These are phyloP conservation scores for Hirschfeldia incana DNA, from an alignment of 345 rosid genomes.

Conservation along the genomic window DNA sequence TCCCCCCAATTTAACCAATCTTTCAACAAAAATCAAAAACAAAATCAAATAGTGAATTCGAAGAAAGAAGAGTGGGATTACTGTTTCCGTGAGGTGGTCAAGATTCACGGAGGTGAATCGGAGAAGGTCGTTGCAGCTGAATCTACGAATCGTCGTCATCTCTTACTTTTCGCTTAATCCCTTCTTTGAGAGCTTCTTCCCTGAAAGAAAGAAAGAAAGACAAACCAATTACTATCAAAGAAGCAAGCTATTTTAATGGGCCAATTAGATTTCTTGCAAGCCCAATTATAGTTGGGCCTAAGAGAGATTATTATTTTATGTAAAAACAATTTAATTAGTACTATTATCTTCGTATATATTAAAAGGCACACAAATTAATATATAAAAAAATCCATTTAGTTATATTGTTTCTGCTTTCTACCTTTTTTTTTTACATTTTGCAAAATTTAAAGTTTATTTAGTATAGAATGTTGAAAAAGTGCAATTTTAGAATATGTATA, in stretches of 20 bases:
- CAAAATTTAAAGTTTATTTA: too few relatives aligned
- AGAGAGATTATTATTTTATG: not conserved
- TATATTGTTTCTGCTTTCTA: too few relatives aligned
- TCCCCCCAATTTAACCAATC: not conserved
- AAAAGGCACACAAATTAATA: too few relatives aligned
- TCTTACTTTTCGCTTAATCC: slow-evolving; percentile 31
- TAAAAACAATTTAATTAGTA: too few relatives aligned
- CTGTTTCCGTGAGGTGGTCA: slow-evolving; percentile 96
- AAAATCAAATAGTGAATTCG: not conserved
- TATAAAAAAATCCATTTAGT: too few relatives aligned
- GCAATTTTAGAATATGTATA: too few relatives aligned
- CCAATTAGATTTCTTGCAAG: not conserved
- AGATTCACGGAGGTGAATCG: slow-evolving; percentile 81
- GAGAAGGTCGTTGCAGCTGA: slow-evolving; percentile 93
- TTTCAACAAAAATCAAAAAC: not conserved
- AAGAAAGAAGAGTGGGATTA: slow-evolving; percentile 23
- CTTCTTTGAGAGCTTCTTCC: slow-evolving; percentile 8
- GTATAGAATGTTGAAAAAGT: too few relatives aligned
- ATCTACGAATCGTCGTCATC: slow-evolving; percentile 92
- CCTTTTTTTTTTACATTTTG: too few relatives aligned
- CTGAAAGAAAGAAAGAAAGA: not conserved
- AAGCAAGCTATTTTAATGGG: not conserved
- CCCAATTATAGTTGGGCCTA: slow-evolving; percentile 18
- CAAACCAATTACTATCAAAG: not conserved
- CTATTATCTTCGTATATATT: too few relatives aligned